Base-by-base conservation (phyloP, 306 rosid species). In the Comarum palustre region DNA sequence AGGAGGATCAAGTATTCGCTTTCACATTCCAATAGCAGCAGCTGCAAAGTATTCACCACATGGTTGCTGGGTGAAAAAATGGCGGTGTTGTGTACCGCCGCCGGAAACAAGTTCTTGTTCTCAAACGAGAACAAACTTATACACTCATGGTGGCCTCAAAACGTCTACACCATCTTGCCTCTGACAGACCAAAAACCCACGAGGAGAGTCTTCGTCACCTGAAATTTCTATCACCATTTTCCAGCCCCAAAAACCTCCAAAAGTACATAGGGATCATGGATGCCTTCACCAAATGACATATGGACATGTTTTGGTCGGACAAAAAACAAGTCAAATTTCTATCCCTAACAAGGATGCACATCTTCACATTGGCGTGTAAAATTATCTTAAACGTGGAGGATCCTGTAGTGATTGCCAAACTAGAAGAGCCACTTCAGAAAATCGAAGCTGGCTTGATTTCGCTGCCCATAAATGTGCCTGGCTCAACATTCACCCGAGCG, bases 201-300 rank as follows among this genome's bases (percentile, higher is more conserved):
- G 57, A 62, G 9, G 71, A 61, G 5, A 61, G 5, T 24, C 75
- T 22, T 0, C 38, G 55, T 0, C 20, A 38, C n/a, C 50, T 39
- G 14, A 70, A 38, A 19, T 39, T 36, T 41, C 71, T 71, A 1
- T 36, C 58, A 3, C 61, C 65, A 5, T 29, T 69, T 51, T 19
- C 71, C 27, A 52, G 66, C 67, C 81, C 76, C 0, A 42, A 54
- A 0, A 15, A 14, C 4, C 81, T 71, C 19, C 75, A 14, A 14
- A 77, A 54, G 73, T 51, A 31, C 58, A 6, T 77, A 14, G 76
- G 81, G 24, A 42, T 39, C 54, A 76, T 76, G 75, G 75, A 69
- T n/a, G 2, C 8, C 1, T 16, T 41, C 24, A 59, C 80, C 42
- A 69, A 58, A 25, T 5, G 62, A 2, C 75, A 76, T 43, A 2